These are phyloP conservation scores for Strigomonas oncopelti DNA, from an alignment of 208 protist species.

Conservation along the genomic window DNA sequence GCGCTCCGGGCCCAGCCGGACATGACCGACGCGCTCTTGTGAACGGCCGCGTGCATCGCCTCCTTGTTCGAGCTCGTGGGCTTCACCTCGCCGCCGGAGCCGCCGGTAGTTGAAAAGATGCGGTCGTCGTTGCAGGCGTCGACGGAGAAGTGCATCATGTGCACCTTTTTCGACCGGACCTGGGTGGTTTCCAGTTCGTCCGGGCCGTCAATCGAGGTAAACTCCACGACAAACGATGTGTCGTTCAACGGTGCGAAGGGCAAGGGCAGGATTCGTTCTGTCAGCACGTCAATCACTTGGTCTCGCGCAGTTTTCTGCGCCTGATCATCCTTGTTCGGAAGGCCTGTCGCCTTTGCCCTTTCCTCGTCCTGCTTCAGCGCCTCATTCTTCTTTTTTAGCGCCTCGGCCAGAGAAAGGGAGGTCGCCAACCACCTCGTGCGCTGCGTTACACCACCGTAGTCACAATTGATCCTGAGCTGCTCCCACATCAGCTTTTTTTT, in stretches of 20 bases:
- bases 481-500: slow-evolving; percentile 42
- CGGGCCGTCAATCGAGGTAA: slow-evolving; percentile 20
- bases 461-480: slow-evolving; percentile 37
- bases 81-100: slow-evolving; percentile 23
- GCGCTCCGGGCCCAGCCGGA: slow-evolving; percentile 40
- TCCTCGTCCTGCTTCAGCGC: not conserved
- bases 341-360: not conserved
- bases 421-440: slow-evolving; percentile 53
- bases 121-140: slow-evolving; percentile 49
- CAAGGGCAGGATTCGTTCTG: slow-evolving; percentile 22
- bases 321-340: slow-evolving; percentile 12
- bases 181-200: slow-evolving; percentile 7
- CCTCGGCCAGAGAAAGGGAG: slow-evolving; percentile 24
- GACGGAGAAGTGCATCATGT: slow-evolving; percentile 40
- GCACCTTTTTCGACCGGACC: slow-evolving; percentile 44
- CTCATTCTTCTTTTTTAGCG: slow-evolving; percentile 10
- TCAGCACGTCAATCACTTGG: not conserved
- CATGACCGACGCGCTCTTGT: slow-evolving; percentile 40
- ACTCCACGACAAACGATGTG: slow-evolving; percentile 47
- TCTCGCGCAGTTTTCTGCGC: slow-evolving; percentile 2
- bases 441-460: slow-evolving; percentile 41
- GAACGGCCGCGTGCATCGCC: slow-evolving; percentile 36
- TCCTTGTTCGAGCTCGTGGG: slow-evolving; percentile 59
- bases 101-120: slow-evolving; percentile 29
- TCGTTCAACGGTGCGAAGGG: slow-evolving; percentile 46